Base-by-base conservation (phyloP, 805 yeast species). In the Pichia heedii region DNA sequence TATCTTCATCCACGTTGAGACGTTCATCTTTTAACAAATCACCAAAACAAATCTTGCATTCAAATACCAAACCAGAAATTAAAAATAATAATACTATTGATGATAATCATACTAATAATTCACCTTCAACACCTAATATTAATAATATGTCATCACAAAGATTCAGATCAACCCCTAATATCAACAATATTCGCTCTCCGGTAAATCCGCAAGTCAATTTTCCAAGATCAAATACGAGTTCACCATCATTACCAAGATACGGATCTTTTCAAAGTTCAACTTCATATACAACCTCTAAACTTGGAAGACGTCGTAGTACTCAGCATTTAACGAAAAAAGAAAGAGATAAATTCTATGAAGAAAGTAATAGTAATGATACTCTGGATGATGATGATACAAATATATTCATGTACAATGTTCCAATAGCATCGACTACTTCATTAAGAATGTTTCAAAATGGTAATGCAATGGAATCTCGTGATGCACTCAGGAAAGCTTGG, bases 321-420 rank as follows among this genome's bases (percentile, higher is more conserved):
- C 52, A 49, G 20, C 45, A 44, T 18, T 33, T 58, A 30, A 46
- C 60, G 0, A 55, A 55, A 36, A 46, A 50, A 8, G 62, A 59
- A 37, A 56, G 58, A 33, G 50, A 52, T 37, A 58, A 58, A 33
- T 33, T 59, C 2, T 62, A 54, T 40, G 67, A 62, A 16, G 63
- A 61, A 12, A 40, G 54, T 36, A 56, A 57, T 20, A 49, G 54
- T 20, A 49, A 51, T 4, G 69, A 65, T 45, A 36, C 36, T 7
- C 19, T 35, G 30, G 65, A 64, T 41, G 69, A 68, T 24, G 61
- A 67, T 22, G 54, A 58, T 1, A 70, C 64, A 34, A 69, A 67
- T 44, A 60, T 69, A 0, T 41, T 67, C 15, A 70, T 74, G 43
- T 75, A 73, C 68, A 74, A 75, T 48, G 76, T 76, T 11, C 81